Base-by-base conservation (phyloP, 2,329 filamentous ascomycete genomes). In the Lizonia empirigonia region DNA sequence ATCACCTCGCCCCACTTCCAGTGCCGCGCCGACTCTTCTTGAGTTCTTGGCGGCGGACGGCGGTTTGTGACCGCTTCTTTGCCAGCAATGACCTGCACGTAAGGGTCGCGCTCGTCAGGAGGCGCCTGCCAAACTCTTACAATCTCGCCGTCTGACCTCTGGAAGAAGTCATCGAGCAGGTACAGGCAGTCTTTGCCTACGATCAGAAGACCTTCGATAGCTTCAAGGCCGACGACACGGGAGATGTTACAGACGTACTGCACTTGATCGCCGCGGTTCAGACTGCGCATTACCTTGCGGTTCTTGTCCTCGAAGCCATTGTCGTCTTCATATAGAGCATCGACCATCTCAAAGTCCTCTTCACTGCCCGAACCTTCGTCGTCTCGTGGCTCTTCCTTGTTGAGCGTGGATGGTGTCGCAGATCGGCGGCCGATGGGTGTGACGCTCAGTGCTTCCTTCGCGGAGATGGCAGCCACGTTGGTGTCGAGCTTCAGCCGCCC, bases 271-370 rank as follows among this genome's bases (percentile, higher is more conserved):
- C 92, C 91, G 10, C 89, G 88, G 62, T 96, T 88, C 9, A 99
- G 80, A 57, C 91, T 93, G 42, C 94, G 85, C 91, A 97, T 95
- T 35, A 99, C 93, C 73, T 97, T 97, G 35, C 95, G 85, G 67
- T 99, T 97, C 77, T 97, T 97, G 73, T 99, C 95, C 73, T 99
- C 95, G 56, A 95, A 95, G 1, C 86, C 87, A 60, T 94, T 91
- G 20, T 90, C 84, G 32, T 88, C 85, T 49, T 93, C 89, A 64
- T 91, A 91, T 0, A 93, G 92, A 55, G 97, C 93, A 53, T 97
- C 92, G 6, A 99, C 88, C 59, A 99, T 85, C 74, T 99, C 94
- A 67, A 96, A 99, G 60, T 95, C 95, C 36, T 97, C 94, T 50
- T 97, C 94, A 0, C 86, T 71, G 29, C 73, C 76, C 3, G 75